phyloP scores from a whole-genome alignment of 176 grass and related monocot species.

The Eleusine coracana region DNA sequence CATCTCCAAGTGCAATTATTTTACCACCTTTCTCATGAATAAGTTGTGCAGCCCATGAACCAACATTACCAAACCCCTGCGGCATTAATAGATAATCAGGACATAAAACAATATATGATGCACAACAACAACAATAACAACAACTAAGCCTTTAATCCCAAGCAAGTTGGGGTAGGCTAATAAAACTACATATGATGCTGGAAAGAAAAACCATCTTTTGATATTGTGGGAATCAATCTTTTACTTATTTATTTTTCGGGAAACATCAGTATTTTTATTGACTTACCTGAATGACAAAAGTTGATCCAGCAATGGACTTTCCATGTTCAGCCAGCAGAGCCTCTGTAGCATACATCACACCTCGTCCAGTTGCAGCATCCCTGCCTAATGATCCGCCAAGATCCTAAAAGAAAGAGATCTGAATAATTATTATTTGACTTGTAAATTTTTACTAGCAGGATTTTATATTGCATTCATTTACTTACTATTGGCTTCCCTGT shows the following conservation, averaged over 20 bases:
- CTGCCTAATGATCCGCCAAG: conserved; percentile 94
- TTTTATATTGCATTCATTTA: conserved; percentile 32
- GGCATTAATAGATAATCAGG: conserved; percentile 19
- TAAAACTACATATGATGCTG: not conserved
- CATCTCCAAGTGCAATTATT: conserved; percentile 87
- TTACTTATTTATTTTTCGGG: not conserved
- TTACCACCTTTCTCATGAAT: conserved; percentile 90
- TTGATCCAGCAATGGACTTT: conserved; percentile 79
- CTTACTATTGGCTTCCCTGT: conserved; percentile 97
- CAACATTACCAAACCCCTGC: conserved; percentile 97
- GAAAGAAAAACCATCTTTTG: conserved; percentile 2
- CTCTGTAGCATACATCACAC: conserved; percentile 81
- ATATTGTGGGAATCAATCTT: not conserved
- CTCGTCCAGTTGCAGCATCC: conserved; percentile 92
- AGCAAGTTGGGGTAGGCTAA: no score
- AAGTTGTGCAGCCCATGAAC: conserved; percentile 86
- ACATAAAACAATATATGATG: no score
- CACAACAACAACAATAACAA: no score
- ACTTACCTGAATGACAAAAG: conserved; percentile 87
- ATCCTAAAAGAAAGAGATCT: conserved; percentile 58
- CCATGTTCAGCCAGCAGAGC: conserved; percentile 83
- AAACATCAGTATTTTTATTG: not conserved
- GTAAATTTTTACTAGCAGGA: conserved; percentile 30
- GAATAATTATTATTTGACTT: not conserved
- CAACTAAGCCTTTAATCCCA: no score